These are phyloP conservation scores for Gonapodya prolifera DNA, from an alignment of 192 early-diverging fungal genomes.

Conservation along the genomic window DNA sequence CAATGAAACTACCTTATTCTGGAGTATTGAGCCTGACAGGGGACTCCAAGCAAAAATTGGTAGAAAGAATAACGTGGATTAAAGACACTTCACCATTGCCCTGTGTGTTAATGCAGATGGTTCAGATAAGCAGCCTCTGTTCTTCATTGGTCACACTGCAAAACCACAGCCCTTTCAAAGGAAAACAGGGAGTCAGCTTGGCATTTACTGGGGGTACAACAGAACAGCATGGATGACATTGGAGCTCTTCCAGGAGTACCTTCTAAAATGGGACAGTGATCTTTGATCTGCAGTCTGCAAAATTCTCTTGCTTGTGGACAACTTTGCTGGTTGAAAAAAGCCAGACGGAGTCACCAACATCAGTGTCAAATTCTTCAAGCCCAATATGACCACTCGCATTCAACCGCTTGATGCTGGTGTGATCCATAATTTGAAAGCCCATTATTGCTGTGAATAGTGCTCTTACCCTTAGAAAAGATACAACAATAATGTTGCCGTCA, in stretches of 20 bases:
- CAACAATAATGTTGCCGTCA: neutral
- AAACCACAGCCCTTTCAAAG: neutral
- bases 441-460: neutral
- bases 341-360: neutral
- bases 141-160: neutral
- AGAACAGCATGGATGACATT: neutral
- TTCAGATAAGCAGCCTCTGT: neutral
- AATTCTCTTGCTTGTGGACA: neutral
- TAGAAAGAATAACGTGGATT: neutral
- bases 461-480: neutral
- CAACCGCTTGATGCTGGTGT: neutral
- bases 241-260: neutral
- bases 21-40: neutral
- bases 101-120: neutral
- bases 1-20: neutral
- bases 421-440: neutral
- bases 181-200: neutral
- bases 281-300: neutral
- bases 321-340: neutral
- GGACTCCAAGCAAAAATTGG: neutral
- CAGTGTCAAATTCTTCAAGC: neutral
- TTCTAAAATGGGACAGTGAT: constrained; percentile 1
- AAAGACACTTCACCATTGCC: neutral
- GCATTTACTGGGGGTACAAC: neutral
- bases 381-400: neutral